These are phyloP conservation scores for Populus hybrid DNA, from an alignment of 441 rosid species.

Conservation along the genomic window DNA sequence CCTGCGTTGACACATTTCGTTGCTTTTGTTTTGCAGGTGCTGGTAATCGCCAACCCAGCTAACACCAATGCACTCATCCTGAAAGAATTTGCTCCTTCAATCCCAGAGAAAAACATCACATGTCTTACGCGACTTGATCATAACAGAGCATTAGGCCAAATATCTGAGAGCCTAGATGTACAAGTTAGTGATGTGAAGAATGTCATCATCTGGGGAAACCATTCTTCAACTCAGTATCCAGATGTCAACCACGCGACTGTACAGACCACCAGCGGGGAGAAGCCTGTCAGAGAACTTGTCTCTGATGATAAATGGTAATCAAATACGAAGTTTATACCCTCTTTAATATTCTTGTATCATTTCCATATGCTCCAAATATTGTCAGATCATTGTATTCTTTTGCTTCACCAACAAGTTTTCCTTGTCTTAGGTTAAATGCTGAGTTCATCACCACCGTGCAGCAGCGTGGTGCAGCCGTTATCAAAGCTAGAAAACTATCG, in stretches of 20 bases:
- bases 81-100: too few relatives aligned
- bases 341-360: neutral
- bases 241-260: slow-evolving; percentile 90
- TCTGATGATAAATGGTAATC: slow-evolving; percentile 61
- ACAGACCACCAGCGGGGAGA: slow-evolving; percentile 55
- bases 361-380: neutral
- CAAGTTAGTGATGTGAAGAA: slow-evolving; percentile 84
- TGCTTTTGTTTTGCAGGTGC: too few relatives aligned
- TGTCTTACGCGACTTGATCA: too few relatives aligned
- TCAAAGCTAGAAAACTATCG: slow-evolving; percentile 63
- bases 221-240: slow-evolving; percentile 83
- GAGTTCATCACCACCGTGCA: slow-evolving; percentile 63
- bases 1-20: too few relatives aligned
- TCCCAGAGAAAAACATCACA: too few relatives aligned
- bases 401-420: too few relatives aligned
- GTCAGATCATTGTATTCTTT: too few relatives aligned
- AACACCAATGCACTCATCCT: too few relatives aligned
- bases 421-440: neutral
- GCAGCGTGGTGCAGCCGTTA: slow-evolving; percentile 65
- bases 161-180: slow-evolving; percentile 71
- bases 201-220: slow-evolving; percentile 87
- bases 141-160: slow-evolving; percentile 90
- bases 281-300: slow-evolving; percentile 71
- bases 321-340: slow-evolving; percentile 3
- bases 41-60: too few relatives aligned